Base-by-base conservation (phyloP, 306 rosid species). In the Crotalaria pallida region DNA sequence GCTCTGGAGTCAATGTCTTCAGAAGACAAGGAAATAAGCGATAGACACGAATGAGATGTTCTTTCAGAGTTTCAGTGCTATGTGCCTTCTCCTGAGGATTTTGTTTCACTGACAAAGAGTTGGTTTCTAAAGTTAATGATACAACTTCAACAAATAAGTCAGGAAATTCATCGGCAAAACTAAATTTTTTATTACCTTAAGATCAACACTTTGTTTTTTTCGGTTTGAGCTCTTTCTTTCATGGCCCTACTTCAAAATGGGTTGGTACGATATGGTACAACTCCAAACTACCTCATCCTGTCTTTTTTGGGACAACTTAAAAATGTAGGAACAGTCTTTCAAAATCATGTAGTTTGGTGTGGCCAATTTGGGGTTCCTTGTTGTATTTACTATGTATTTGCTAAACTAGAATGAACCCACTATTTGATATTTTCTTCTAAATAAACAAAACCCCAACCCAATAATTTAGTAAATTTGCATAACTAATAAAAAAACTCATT, bases 381-480 rank as follows among this genome's bases (percentile, higher is more conserved):
- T 44, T 48, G 58, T 67, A 23, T 58, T 27, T 16, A 58, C 47
- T n/a, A 38, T 76, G 61, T 16, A 11, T 29, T 18, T 73, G n/a
- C 31, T 56, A n/a, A 38, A 65, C 29, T 43, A 75, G 60, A 65
- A 34, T 22, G 53, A 65, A 31, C 19, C n/a, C 3, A n/a, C 8
- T 44, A 15, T 7, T 51, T 34, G 3, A 9, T 26, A 22, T 76
- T 74, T 53, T 55, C 40, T 38, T 50, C 47, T 40, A 51, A 40
- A 13, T n/a, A 36, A 57, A 57, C 41, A 74, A 60, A 21, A 22
- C 5, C 7, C 23, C 49, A 18, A 76, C 21, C 57, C 38, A 68
- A 60, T 48, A 68, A 48, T 59, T 34, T 76, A 33, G 64, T 43
- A 48, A 34, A 76, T 44, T 17, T 56, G 60, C 51, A 31, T 31